These are phyloP conservation scores for Penicillium griseofulvum DNA, from an alignment of 2,329 filamentous ascomycete species.

Conservation along the genomic window DNA sequence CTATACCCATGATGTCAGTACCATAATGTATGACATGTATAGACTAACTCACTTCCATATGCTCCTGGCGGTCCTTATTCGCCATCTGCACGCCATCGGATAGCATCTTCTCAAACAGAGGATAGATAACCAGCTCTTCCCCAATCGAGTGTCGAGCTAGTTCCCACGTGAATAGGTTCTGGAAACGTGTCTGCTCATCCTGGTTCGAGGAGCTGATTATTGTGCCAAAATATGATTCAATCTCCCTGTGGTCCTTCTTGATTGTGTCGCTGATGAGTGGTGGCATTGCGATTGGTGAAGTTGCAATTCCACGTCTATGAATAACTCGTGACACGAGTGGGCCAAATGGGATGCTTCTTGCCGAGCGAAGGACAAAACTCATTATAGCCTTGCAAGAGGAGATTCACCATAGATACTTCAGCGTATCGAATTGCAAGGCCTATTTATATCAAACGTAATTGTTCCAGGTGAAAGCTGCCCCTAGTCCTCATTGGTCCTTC, in stretches of 20 bases:
- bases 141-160: slow-evolving; percentile 50
- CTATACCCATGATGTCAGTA: background rate
- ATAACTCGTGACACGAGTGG: background rate
- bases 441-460: too few relatives aligned
- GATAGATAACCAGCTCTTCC: slow-evolving; percentile 53
- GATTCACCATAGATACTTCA: too few relatives aligned
- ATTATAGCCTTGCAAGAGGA: too few relatives aligned
- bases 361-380: too few relatives aligned
- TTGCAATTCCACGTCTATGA: background rate
- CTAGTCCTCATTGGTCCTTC: too few relatives aligned
- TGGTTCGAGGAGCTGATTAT: background rate
- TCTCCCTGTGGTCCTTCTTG: background rate
- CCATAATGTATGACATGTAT: too few relatives aligned
- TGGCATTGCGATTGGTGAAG: background rate
- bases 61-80: background rate
- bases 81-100: slow-evolving; percentile 8
- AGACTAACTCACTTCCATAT: background rate
- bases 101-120: slow-evolving; percentile 50
- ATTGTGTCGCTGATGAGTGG: background rate
- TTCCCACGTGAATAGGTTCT: slow-evolving; percentile 53
- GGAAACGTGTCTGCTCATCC: slow-evolving; percentile 30
- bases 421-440: too few relatives aligned
- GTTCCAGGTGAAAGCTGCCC: too few relatives aligned
- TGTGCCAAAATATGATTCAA: background rate
- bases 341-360: too few relatives aligned